Evolutionary conservation across 1,284 basidiomycete species (phyloP).

Genomic region (Macrocybe sp.): DNA sequence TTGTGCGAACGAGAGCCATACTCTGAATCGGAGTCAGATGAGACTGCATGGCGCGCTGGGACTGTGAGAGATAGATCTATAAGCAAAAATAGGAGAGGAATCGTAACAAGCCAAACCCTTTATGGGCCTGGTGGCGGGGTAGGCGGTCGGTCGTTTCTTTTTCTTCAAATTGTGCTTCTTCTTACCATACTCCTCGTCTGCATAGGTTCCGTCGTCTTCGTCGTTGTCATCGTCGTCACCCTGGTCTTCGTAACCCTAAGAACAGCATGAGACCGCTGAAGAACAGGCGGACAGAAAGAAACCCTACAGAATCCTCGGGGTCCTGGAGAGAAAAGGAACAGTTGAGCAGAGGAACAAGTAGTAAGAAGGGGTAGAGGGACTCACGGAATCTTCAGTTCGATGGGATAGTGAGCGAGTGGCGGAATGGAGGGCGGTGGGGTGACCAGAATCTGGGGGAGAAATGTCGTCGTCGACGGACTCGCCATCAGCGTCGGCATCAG

Average conservation of each 20-base stretch:
- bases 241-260: constrained; percentile 65
- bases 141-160: constrained; percentile 42
- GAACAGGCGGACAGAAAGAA: constrained; percentile 17
- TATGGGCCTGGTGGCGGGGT: no score
- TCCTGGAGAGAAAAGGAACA: constrained; percentile 29
- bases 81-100: constrained; percentile 9
- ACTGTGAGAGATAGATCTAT: constrained; percentile 25
- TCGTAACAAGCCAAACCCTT: constrained; percentile 43
- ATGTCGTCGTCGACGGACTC: constrained; percentile 50
- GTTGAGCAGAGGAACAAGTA: constrained; percentile 10
- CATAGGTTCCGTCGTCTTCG: constrained; percentile 72
- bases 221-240: constrained; percentile 50
- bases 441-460: constrained; percentile 17
- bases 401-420: constrained; percentile 21
- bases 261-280: constrained; percentile 12
- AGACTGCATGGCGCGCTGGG: constrained; percentile 43
- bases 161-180: constrained; percentile 50
- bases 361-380: constrained; percentile 12
- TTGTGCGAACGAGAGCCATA: constrained; percentile 85
- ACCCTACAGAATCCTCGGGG: constrained; percentile 63
- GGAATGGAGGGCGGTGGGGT: constrained; percentile 21
- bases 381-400: constrained; percentile 28
- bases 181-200: constrained; percentile 69
- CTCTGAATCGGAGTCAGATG: constrained; percentile 82
- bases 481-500: constrained; percentile 41